Percentiles rank a stretch among this genome's conserved stretches.
phyloP scores from a whole-genome alignment of 1,284 basidiomycete species.

The Leccinum holopus region DNA sequence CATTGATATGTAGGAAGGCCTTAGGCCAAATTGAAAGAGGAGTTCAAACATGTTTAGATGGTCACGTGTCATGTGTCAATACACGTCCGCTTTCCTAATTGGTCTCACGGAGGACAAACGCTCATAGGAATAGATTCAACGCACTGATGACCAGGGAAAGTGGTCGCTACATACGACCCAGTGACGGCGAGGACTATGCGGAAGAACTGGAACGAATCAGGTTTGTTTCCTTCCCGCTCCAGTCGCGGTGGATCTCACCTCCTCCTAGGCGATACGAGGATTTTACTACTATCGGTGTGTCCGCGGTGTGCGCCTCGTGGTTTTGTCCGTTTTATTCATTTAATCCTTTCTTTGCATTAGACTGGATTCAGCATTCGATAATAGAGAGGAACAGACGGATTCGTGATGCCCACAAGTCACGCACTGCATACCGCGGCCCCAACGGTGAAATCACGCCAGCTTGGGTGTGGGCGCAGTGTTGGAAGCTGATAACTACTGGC shows the following conservation, averaged over 20 bases:
- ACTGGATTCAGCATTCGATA: slow-evolving; percentile 96
- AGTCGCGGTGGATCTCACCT: slow-evolving; percentile 20
- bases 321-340: slow-evolving; percentile 10
- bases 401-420: slow-evolving; percentile 52
- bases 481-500: slow-evolving; percentile 59
- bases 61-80: slow-evolving; percentile 10
- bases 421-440: slow-evolving; percentile 50
- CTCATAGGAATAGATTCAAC: background rate
- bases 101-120: background rate
- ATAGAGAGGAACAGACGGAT: slow-evolving; percentile 79
- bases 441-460: slow-evolving; percentile 49
- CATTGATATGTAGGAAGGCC: no score
- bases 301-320: slow-evolving; percentile 16
- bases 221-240: slow-evolving; percentile 17
- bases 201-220: slow-evolving; percentile 35
- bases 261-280: slow-evolving; percentile 72
- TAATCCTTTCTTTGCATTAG: slow-evolving; percentile 35
- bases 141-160: slow-evolving; percentile 24
- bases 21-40: no score
- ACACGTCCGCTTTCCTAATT: background rate
- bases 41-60: background rate
- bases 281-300: slow-evolving; percentile 76
- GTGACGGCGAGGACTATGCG: slow-evolving; percentile 30
- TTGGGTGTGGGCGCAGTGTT: slow-evolving; percentile 66
- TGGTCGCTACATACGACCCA: slow-evolving; percentile 26